Conservation (phyloP, 139 green algal species). For the Closterium sp. region DNA sequence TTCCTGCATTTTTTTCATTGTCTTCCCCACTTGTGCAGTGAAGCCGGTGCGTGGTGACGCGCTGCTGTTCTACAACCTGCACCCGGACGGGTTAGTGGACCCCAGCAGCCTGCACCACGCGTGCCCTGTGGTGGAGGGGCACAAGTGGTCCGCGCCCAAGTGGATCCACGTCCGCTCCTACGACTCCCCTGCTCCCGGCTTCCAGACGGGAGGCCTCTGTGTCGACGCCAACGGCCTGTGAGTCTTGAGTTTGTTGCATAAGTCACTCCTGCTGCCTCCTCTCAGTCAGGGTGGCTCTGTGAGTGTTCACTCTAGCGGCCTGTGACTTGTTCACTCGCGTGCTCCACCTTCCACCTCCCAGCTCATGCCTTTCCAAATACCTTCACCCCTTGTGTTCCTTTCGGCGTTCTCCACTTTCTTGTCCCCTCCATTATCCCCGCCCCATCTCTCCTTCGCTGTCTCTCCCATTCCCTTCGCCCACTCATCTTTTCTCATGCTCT, state of each 20-base stretch:
- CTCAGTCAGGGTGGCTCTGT: no score
- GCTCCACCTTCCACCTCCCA: not conserved
- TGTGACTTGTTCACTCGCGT: not conserved
- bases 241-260: not conserved
- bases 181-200: slow-evolving; percentile 2
- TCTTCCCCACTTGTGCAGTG: no score
- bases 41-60: slow-evolving; percentile 57
- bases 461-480: not conserved
- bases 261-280: no score
- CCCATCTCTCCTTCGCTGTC: not conserved
- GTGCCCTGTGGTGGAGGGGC: slow-evolving; percentile 70
- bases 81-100: slow-evolving; percentile 37
- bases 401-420: not conserved
- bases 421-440: not conserved
- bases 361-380: not conserved
- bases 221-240: slow-evolving; percentile 23
- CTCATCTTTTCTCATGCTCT: not conserved
- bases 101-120: slow-evolving; percentile 56
- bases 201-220: slow-evolving; percentile 33
- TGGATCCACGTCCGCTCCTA: slow-evolving; percentile 71
- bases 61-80: slow-evolving; percentile 55
- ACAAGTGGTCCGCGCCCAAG: slow-evolving; percentile 83
- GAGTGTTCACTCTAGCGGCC: not conserved
- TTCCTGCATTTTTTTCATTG: no score
- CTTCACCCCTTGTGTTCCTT: not conserved